Percentiles rank a stretch among this genome's conserved stretches.
Conservation (phyloP, 495 filamentous ascomycete species). For the Neurospora hispaniola region DNA sequence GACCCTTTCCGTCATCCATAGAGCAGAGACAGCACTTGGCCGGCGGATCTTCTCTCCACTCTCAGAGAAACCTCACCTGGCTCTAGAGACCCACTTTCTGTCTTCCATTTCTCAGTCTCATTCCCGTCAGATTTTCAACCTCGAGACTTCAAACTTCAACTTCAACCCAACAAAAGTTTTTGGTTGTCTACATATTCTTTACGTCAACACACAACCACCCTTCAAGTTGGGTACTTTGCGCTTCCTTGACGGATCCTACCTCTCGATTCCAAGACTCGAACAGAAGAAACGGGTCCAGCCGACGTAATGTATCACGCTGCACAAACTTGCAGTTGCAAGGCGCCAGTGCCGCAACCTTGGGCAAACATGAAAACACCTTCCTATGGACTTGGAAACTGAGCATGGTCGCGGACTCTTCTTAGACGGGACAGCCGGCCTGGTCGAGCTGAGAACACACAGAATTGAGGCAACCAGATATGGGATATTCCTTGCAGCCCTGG, state of each 20-base stretch:
- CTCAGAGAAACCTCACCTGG: not conserved
- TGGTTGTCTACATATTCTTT: not conserved
- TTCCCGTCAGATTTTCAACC: not conserved
- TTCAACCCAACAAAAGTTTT: not conserved
- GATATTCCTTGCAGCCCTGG: not conserved
- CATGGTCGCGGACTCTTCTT: not conserved
- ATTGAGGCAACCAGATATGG: not conserved
- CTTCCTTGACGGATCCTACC: not conserved
- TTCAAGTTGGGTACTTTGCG: not conserved
- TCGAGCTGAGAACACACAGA: not conserved
- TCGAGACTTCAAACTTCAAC: not conserved
- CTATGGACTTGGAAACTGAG: not conserved
- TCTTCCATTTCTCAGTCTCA: not conserved
- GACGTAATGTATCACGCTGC: slow-evolving; percentile 2
- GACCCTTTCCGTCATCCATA: not conserved
- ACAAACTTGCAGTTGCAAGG: slow-evolving; percentile 1
- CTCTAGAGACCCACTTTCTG: not conserved
- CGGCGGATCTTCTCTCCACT: not conserved
- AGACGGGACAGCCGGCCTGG: not conserved
- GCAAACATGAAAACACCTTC: not conserved
- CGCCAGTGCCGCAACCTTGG: not conserved
- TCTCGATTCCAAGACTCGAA: not conserved
- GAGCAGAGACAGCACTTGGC: not conserved
- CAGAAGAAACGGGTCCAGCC: not conserved
- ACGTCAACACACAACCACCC: not conserved